Evolutionary conservation across 2,329 filamentous ascomycete species (phyloP), one percentile per base, ranked within the genome.

Genomic region (Aspergillus sp.): DNA sequence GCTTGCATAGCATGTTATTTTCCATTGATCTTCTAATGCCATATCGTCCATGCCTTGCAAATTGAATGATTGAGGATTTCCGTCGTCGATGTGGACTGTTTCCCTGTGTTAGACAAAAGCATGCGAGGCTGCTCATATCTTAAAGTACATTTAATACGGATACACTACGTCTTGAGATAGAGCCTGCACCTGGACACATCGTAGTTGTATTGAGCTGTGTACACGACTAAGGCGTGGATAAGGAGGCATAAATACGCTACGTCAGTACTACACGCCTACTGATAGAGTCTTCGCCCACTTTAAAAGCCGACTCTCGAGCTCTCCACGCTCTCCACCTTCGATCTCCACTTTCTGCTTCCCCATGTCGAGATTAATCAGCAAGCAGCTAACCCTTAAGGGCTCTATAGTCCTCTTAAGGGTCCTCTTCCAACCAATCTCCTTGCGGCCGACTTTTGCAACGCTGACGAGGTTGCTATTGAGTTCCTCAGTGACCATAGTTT

Each of bases 111-210:
- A 12, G 25, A 30, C 25, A 30, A 30, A 30, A 30, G 10, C 52
- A 53, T 49, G 50, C 51, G 52, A 54, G 47, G 53, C 49, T 55
- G 53, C 47, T 58, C 17, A 19, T 37, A 37, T 17, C 33, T 15
- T 37, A 37, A 7, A 37, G 25, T 30, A 30, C 25, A 30, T 30
- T 37, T 37, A 37, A 37, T 37, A n/a, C 33, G 9, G 9, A 30
- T 30, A 37, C 25, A 30, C 25, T 19, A 37, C 17, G 33, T 17
- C 33, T 30, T 10, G 3, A 12, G 25, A 12, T 9, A 27, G 10
- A 10, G 25, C 9, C 25, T 27, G 25, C 4, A 4, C 10, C 25
- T 12, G 10, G 25, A 27, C 9, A 12, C 3, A 27, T 27, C 25
- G 10, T 27, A 27, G 10, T 4, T 27, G 25, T 9, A 27, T 27